Conservation (phyloP, 352 stramenopile species). For the Nothophytophthora sp. region DNA sequence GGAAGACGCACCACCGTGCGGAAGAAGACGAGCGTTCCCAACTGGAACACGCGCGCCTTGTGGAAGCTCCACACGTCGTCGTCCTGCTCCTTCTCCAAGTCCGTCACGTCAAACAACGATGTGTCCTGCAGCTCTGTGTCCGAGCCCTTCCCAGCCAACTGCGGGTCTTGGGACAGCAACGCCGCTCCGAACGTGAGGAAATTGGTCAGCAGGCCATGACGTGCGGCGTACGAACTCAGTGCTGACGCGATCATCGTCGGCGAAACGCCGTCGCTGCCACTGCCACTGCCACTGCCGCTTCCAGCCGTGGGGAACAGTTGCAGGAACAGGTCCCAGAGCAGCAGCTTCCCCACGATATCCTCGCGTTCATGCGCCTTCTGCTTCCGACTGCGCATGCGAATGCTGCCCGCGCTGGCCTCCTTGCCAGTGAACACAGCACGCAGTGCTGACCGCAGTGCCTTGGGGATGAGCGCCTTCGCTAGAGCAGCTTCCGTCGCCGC, state of each 20-base stretch:
- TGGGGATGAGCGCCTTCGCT: constrained; percentile 63
- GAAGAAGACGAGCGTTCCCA: constrained; percentile 78
- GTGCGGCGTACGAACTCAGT: constrained; percentile 65
- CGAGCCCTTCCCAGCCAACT: constrained; percentile 22
- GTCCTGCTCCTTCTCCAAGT: constrained; percentile 33
- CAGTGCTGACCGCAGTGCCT: constrained; percentile 59
- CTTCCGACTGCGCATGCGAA: constrained; percentile 49
- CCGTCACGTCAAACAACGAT: constrained; percentile 41
- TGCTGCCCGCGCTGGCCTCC: constrained; percentile 13
- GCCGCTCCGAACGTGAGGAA: constrained; percentile 70
- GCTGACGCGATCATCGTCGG: constrained; percentile 63
- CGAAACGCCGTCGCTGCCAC: constrained; percentile 14
- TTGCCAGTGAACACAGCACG: constrained; percentile 48
- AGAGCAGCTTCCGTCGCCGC: constrained; percentile 67
- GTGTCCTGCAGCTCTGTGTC: constrained; percentile 47
- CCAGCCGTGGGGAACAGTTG: constrained; percentile 67
- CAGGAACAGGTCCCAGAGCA: constrained; percentile 85
- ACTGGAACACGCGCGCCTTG: constrained; percentile 43
- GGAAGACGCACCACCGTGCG: constrained; percentile 80
- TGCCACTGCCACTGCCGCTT: constrained; percentile 2
- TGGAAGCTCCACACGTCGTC: constrained; percentile 34
- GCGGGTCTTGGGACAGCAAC: constrained; percentile 60
- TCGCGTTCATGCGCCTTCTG: constrained; percentile 56
- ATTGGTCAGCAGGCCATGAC: constrained; percentile 57
- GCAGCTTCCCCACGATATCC: constrained; percentile 50